A percentile compares a stretch with the other conserved stretches of the same genome.
Conservation (phyloP, 257 asterid genomes). For the Solanum sitiens region DNA sequence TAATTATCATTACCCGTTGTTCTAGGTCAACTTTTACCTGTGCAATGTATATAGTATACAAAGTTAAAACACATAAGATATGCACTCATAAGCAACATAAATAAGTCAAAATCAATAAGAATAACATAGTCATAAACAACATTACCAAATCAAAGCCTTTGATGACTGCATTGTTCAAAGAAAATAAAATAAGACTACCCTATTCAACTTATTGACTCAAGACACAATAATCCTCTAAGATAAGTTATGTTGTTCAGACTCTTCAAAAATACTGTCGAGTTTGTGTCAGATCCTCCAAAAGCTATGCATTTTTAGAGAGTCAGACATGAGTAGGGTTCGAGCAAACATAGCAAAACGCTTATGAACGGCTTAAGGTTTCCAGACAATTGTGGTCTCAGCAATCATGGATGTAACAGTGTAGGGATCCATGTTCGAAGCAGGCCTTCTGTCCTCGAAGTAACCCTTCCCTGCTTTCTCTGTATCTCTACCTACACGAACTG, state of each 20-base stretch:
- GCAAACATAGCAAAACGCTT: background rate
- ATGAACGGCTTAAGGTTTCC: conserved; percentile 24
- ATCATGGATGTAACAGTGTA: conserved; percentile 86
- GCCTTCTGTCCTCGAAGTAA: conserved; percentile 91
- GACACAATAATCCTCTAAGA: background rate
- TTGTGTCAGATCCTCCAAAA: background rate
- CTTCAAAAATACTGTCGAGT: background rate
- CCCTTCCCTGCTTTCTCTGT: conserved; percentile 93
- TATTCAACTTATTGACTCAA: background rate
- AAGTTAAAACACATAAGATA: background rate
- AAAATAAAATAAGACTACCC: background rate
- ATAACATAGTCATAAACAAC: background rate
- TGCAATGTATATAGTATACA: background rate
- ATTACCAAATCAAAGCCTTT: background rate
- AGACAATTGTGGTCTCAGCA: conserved; percentile 77
- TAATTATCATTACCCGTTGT: too few species aligned
- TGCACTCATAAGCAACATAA: background rate
- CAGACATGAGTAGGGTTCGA: background rate
- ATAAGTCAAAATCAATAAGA: background rate
- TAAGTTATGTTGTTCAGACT: background rate
- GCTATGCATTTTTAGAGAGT: background rate
- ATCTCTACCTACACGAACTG: conserved; percentile 84
- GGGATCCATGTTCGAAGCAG: conserved; percentile 96
- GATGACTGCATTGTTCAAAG: background rate
- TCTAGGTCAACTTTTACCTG: background rate